A percentile compares a stretch with the other conserved stretches of the same genome.
Evolutionary conservation across 768 basidiomycete genomes (phyloP).

Genomic region (Rhizopogon rudus): DNA sequence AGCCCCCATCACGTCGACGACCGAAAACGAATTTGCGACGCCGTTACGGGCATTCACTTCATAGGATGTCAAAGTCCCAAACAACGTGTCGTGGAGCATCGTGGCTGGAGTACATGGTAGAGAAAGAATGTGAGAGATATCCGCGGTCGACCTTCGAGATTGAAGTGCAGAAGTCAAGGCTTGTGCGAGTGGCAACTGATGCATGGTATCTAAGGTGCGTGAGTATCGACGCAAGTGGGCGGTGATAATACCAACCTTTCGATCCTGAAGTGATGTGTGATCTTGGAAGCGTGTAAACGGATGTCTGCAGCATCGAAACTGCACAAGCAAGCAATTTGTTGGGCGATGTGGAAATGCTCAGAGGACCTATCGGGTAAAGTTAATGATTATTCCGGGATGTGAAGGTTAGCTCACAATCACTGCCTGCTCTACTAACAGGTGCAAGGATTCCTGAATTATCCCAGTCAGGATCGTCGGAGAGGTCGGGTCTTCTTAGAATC

Average conservation of each 20-base stretch:
- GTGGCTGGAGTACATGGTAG: constrained; percentile 33
- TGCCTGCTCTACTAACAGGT: constrained; percentile 35
- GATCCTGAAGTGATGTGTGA: constrained; percentile 11
- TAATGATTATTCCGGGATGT: not conserved
- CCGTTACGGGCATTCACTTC: constrained; percentile 38
- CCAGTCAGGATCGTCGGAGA: constrained; percentile 48
- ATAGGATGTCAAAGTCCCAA: constrained; percentile 39
- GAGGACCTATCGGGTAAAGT: constrained; percentile 43
- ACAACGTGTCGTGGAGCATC: constrained; percentile 43
- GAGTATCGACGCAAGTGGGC: constrained; percentile 6
- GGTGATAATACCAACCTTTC: constrained; percentile 12
- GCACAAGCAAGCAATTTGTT: constrained; percentile 55
- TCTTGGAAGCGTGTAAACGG: constrained; percentile 43
- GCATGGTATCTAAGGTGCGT: constrained; percentile 25
- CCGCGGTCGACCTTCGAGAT: constrained; percentile 48
- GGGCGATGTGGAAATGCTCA: constrained; percentile 51
- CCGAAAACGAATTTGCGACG: constrained; percentile 32
- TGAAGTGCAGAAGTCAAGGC: constrained; percentile 39
- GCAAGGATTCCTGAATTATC: constrained; percentile 43
- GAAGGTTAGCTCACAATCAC: constrained; percentile 40
- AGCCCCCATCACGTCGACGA: constrained; percentile 47
- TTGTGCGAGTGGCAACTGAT: constrained; percentile 17
- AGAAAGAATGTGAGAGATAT: constrained; percentile 55
- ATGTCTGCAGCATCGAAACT: constrained; percentile 38
- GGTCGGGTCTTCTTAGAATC: constrained; percentile 39